Percentiles rank a stretch among this genome's conserved stretches.
phyloP scores from a whole-genome alignment of 1,139 yeast species.

The Sugiyamaella neomexicana region DNA sequence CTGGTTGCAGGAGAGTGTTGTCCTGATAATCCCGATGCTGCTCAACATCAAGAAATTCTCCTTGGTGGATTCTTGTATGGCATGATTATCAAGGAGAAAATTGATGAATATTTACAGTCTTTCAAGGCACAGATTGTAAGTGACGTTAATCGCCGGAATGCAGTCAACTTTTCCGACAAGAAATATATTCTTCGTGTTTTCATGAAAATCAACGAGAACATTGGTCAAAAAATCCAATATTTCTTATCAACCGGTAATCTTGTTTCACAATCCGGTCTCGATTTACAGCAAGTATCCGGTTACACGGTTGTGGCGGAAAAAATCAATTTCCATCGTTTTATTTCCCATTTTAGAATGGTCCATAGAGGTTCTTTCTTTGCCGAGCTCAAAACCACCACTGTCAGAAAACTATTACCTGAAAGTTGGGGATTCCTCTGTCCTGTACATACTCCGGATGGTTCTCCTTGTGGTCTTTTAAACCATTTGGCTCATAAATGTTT shows the following conservation, averaged over 20 bases:
- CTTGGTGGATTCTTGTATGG: conserved; percentile 96
- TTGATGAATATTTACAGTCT: conserved; percentile 83
- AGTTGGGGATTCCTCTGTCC: conserved; percentile 99
- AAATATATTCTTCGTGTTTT: conserved; percentile 82
- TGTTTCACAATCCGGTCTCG: conserved; percentile 95
- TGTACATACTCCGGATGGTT: conserved; percentile 99
- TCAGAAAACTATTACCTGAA: conserved; percentile 93
- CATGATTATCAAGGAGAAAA: conserved; percentile 93
- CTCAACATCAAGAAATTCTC: conserved; percentile 96
- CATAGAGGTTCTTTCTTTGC: conserved; percentile 99
- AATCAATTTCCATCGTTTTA: conserved; percentile 93
- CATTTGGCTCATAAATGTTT: conserved; percentile 95
- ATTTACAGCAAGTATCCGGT: conserved; percentile 97
- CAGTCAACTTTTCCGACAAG: conserved; percentile 80
- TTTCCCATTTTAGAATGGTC: conserved; percentile 97
- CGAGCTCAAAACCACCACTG: conserved; percentile 95
- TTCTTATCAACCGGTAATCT: conserved; percentile 95
- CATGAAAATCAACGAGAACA: conserved; percentile 80
- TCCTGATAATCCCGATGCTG: conserved; percentile 98
- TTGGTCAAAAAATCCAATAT: conserved; percentile 92
- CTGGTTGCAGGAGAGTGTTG: conserved; percentile 96
- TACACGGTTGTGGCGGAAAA: conserved; percentile 98
- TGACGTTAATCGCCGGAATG: conserved; percentile 77
- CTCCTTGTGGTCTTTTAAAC: conserved; percentile 97
- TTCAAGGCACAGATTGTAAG: conserved; percentile 73